Evolutionary conservation across 768 basidiomycete genomes (phyloP), one percentile per base, ranked within the genome.

Genomic region (Phlegmacium glaucopus): DNA sequence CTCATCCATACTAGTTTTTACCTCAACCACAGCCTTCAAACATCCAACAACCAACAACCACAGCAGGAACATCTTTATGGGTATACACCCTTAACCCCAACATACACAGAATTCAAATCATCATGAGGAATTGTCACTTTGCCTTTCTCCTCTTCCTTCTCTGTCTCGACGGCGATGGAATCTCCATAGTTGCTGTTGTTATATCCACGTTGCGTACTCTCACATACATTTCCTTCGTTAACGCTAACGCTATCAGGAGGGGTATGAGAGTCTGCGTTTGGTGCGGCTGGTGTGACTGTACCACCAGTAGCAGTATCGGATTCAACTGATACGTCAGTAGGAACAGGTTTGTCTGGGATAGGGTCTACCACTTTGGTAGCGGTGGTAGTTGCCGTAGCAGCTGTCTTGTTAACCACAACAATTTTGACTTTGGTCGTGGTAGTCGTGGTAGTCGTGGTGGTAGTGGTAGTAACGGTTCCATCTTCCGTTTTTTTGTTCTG

Each of bases 41-140:
- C 53, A n/a, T n/a, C n/a, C n/a, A n/a, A n/a, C n/a, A 61, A 3
- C 68, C 68, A 22, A 61, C 57, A 9, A 72, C 61, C 8, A 55
- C 52, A 9, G 61, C 67, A 58, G 66, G 55, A 59, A 72, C 54
- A 64, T 74, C 74, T 65, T 77, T 61, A 62, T 75, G 52, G 56
- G 72, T 70, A 49, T 73, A 73, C 56, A 71, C 73, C 60, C 66
- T 69, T 58, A 63, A 63, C 29, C 59, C n/a, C 73, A 48, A 63
- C 59, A 61, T 62, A 69, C 2, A 78, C 65, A 6, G 70, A 66
- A 50, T 76, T 52, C n/a, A 48, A 41, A 29, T 47, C 48, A 32
- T 48, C 49, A n/a, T 34, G 32, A 10, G 32, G 32, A n/a, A 34
- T 34, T 4, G 32, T 34, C 32, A 34, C 32, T 6, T n/a, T 45